These are phyloP conservation scores for Chrysoporthe puriensis DNA, from an alignment of 2,329 filamentous ascomycete species.

Conservation along the genomic window DNA sequence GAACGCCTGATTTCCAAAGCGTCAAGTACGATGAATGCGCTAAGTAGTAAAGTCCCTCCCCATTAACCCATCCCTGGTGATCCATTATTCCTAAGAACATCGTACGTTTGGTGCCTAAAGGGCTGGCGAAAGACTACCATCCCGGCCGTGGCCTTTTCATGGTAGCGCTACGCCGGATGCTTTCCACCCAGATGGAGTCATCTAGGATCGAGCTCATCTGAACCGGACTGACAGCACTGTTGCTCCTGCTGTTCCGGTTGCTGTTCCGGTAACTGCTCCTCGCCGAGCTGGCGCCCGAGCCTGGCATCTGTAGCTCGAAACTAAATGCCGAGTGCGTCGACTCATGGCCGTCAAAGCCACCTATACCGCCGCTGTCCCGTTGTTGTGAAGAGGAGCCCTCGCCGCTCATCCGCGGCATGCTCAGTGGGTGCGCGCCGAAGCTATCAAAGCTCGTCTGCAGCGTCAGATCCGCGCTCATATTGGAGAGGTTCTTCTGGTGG, in stretches of 20 bases:
- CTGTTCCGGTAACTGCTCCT: conserved; percentile 48
- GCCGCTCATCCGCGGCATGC: conserved; percentile 52
- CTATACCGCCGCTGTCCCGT: conserved; percentile 33
- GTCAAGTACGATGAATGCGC: background rate
- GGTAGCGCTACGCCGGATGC: conserved; percentile 86
- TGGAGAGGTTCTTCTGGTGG: conserved; percentile 48
- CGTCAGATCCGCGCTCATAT: conserved; percentile 47
- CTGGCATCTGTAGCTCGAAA: conserved; percentile 58
- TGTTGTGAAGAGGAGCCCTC: conserved; percentile 35
- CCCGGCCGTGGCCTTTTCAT: conserved; percentile 44
- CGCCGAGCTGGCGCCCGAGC: conserved; percentile 34
- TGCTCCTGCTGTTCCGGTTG: conserved; percentile 59
- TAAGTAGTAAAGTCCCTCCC: conserved; percentile 4
- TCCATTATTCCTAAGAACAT: conserved; percentile 5
- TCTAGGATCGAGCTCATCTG: conserved; percentile 85
- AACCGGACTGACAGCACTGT: conserved; percentile 72
- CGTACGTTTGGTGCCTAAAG: background rate
- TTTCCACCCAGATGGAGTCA: conserved; percentile 91
- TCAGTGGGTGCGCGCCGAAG: conserved; percentile 53
- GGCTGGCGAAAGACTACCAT: conserved; percentile 32
- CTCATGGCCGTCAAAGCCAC: conserved; percentile 38
- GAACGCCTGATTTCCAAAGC: conserved; percentile 6
- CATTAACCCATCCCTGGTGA: background rate
- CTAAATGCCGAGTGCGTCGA: conserved; percentile 59
- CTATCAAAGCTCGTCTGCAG: conserved; percentile 41